phyloP scores from a whole-genome alignment of 768 basidiomycete genomes.

The Boletus barrowsii region DNA sequence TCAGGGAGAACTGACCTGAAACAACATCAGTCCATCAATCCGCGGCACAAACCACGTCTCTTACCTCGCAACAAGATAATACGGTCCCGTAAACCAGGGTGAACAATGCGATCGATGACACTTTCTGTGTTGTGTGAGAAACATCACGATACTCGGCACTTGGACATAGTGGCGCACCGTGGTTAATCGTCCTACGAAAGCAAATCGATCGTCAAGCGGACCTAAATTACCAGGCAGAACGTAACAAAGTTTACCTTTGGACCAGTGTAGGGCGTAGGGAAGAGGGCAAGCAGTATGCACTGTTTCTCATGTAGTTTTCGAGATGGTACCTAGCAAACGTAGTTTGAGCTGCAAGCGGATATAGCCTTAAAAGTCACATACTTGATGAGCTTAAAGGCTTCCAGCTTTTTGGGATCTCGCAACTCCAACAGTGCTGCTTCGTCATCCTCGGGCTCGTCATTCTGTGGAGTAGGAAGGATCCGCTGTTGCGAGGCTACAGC shows the following conservation, averaged over 20 bases:
- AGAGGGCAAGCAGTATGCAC: conserved; percentile 82
- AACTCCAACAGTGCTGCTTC: conserved; percentile 38
- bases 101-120: conserved; percentile 85
- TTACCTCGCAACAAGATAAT: conserved; percentile 84
- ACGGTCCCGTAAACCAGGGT: conserved; percentile 86
- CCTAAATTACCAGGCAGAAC: not conserved
- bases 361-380: conserved; percentile 31
- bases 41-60: conserved; percentile 17
- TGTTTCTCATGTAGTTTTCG: conserved; percentile 84
- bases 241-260: conserved; percentile 54
- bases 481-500: conserved; percentile 24
- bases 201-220: conserved; percentile 1
- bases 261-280: conserved; percentile 86
- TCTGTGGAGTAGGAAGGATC: conserved; percentile 22
- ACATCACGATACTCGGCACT: not conserved
- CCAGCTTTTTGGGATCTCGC: conserved; percentile 65
- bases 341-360: not conserved
- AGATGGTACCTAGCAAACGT: conserved; percentile 71
- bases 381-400: conserved; percentile 83
- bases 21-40: conserved; percentile 5
- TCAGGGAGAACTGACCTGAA: conserved; percentile 72
- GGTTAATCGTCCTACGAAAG: conserved; percentile 66
- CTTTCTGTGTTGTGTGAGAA: conserved; percentile 54
- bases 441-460: conserved; percentile 51
- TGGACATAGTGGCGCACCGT: conserved; percentile 49